These are phyloP conservation scores for Leccinum subtestaceum DNA, from an alignment of 768 basidiomycete species.

Conservation along the genomic window DNA sequence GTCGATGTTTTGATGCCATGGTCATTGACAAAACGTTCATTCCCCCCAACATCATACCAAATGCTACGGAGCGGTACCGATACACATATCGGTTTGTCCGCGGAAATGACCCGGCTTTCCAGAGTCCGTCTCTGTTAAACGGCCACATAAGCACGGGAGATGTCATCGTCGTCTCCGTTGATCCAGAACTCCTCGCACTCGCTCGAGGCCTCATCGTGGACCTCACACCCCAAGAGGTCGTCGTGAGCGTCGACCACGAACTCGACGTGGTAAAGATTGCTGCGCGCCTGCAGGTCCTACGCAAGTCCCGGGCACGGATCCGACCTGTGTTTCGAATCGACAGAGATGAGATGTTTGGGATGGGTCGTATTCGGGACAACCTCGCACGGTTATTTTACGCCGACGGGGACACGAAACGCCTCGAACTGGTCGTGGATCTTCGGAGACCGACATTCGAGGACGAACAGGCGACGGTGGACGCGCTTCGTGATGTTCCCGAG, in stretches of 20 bases:
- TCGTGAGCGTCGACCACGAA: constrained; percentile 81
- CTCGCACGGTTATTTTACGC: constrained; percentile 86
- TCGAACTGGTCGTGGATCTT: constrained; percentile 82
- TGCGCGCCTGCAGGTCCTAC: constrained; percentile 33
- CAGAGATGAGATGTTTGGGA: constrained; percentile 88
- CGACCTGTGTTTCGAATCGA: constrained; percentile 74
- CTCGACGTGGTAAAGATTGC: constrained; percentile 52
- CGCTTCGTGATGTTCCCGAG: constrained; percentile 25
- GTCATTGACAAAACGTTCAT: constrained; percentile 48
- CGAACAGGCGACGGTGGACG: constrained; percentile 14
- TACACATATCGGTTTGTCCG: constrained; percentile 75
- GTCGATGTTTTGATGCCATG: constrained; percentile 86
- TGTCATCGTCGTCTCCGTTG: constrained; percentile 82
- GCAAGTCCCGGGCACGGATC: constrained; percentile 11
- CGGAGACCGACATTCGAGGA: constrained; percentile 60
- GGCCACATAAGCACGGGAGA: constrained; percentile 81
- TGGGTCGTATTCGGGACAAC: constrained; percentile 87
- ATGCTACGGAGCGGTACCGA: constrained; percentile 63
- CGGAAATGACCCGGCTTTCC: constrained; percentile 15
- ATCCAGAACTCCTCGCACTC: constrained; percentile 81
- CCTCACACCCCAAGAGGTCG: constrained; percentile 59
- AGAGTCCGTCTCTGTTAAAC: constrained; percentile 48
- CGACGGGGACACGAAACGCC: constrained; percentile 63
- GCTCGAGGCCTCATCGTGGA: constrained; percentile 80
- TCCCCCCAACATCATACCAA: constrained; percentile 15